Evolutionary conservation across 345 rosid genomes (phyloP), one percentile per base, ranked within the genome.

Genomic region (Mangifera indica): DNA sequence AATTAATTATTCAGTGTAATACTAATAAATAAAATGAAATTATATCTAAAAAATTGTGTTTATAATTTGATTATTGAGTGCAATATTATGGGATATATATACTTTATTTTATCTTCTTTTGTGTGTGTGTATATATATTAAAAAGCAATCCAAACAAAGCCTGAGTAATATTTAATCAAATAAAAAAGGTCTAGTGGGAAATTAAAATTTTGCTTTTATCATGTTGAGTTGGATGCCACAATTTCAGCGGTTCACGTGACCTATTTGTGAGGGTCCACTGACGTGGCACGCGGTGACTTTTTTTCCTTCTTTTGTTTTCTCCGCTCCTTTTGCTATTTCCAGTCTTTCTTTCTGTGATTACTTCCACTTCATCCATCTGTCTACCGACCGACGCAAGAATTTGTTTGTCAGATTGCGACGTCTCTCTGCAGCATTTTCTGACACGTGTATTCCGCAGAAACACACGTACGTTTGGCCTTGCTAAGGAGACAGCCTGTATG

Each of bases 221-320:
- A 53, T n/a, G 51, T 54, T 68, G 72, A 54, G 37, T 56, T 69
- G 52, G 72, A 56, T 5, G 44, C 52, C 54, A 42, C 42, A 21
- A 42, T 21, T 14, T 12, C 32, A 37, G 9, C 7, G 37, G 2
- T 1, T 22, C 21, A 15, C 34, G 37, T 68, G 62, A 37, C 51
- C 8, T 2, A 34, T 10, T 1, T 3, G 22, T 68, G 37, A 29
- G 37, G 7, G 49, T 51, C 20, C 17, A 1, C n/a, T 18, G 72
- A 68, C 62, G 72, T 68, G 72, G 60, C 52, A 55, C 11, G 51
- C n/a, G 21, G 72, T 4, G 51, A 68, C 34, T 21, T 37, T 21
- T 55, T 44, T 22, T 22, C 68, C 48, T 6, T 9, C 58, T 51
- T 66, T 34, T 64, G 53, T 66, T 66, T 49, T 25, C 40, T 12